These are phyloP conservation scores for Triticum turgidum DNA, from an alignment of 176 grass and related monocot genomes.

Conservation along the genomic window DNA sequence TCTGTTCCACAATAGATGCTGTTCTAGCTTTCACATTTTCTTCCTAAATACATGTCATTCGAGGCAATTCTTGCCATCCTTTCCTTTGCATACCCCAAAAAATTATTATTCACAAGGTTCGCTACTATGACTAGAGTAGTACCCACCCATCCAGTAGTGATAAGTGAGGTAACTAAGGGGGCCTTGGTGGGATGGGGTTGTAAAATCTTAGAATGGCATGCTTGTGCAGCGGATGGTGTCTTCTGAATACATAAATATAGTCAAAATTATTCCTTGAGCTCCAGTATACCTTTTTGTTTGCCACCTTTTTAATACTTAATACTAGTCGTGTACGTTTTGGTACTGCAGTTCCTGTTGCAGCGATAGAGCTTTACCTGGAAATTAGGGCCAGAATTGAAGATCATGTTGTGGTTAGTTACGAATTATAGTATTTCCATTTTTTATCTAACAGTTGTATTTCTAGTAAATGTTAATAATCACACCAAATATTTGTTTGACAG, in stretches of 20 bases:
- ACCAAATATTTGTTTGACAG: conserved; percentile 34
- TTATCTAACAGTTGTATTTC: conserved; percentile 10
- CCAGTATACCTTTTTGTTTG: conserved; percentile 13
- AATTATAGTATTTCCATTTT: background rate
- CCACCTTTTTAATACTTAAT: conserved; percentile 16
- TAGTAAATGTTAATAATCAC: background rate
- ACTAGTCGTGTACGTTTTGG: conserved; percentile 19
- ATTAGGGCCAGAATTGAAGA: conserved; percentile 62
- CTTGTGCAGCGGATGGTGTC: background rate
- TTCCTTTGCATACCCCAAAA: background rate
- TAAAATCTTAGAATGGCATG: background rate
- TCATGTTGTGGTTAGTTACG: conserved; percentile 70
- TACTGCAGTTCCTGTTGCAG: conserved; percentile 57
- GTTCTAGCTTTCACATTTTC: background rate
- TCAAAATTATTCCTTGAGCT: background rate
- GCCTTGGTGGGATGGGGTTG: background rate
- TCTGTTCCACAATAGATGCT: background rate
- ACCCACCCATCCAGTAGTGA: background rate
- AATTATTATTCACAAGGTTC: background rate
- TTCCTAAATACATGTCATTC: background rate
- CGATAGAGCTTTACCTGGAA: conserved; percentile 71
- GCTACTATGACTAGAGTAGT: background rate
- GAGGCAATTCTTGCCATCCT: background rate
- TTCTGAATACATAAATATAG: conserved; percentile 9
- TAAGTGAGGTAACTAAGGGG: background rate